These are phyloP conservation scores for Carnegiea gigantea DNA, from an alignment of 179 eudicot species.

Conservation along the genomic window DNA sequence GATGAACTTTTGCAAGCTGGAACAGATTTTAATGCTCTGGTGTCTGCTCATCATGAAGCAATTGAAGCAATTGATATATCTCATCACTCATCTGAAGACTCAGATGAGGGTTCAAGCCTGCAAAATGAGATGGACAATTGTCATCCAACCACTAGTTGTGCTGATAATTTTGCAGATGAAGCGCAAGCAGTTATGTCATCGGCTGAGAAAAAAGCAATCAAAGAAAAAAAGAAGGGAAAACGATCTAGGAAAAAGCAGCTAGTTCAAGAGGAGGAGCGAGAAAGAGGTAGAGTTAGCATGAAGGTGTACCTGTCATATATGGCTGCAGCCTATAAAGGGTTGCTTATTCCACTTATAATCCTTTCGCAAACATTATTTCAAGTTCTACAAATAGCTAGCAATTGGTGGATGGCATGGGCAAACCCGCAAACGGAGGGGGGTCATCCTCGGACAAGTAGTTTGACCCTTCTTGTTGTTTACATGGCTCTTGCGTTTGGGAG, in stretches of 20 bases:
- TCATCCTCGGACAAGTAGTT: conserved; percentile 66
- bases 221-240: conserved; percentile 95
- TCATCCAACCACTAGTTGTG: conserved; percentile 38
- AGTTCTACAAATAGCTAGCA: conserved; percentile 95
- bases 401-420: conserved; percentile 99
- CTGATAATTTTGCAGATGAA: conserved; percentile 50
- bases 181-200: conserved; percentile 56
- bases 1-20: conserved; percentile 94
- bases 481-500: conserved; percentile 99
- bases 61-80: conserved; percentile 91
- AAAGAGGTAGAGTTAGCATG: conserved; percentile 90
- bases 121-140: conserved; percentile 39
- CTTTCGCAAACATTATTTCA: conserved; percentile 87
- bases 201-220: conserved; percentile 70
- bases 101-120: conserved; percentile 50
- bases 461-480: conserved; percentile 82
- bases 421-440: conserved; percentile 90
- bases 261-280: conserved; percentile 97
- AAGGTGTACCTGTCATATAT: conserved; percentile 90
- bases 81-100: conserved; percentile 64
- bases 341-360: conserved; percentile 79
- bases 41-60: conserved; percentile 95
- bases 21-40: conserved; percentile 80
- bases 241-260: conserved; percentile 91
- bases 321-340: conserved; percentile 96